Conservation (phyloP, 2,329 filamentous ascomycete species). For the Sclerotinia borealis region DNA sequence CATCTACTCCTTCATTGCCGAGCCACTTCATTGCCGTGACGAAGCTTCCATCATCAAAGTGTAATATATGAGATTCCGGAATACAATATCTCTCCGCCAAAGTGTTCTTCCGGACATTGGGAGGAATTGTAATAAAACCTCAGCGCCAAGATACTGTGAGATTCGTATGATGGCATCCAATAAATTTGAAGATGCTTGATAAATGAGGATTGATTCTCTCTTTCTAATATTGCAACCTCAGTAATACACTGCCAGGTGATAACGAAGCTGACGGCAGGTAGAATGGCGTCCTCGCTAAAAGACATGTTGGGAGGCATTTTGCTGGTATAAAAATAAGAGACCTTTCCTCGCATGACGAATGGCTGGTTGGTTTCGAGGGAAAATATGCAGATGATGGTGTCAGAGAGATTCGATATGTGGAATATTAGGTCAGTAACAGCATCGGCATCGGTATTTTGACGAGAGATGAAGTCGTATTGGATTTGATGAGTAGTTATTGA, state of each 20-base stretch:
- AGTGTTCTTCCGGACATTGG: slow-evolving; percentile 7
- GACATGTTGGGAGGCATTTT: background rate
- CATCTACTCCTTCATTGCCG: slow-evolving; percentile 27
- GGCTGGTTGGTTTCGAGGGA: background rate
- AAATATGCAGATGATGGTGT: background rate
- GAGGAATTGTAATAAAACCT: slow-evolving; percentile 26
- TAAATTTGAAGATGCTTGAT: slow-evolving; percentile 29
- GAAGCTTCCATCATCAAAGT: slow-evolving; percentile 20
- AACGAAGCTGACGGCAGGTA: slow-evolving; percentile 18
- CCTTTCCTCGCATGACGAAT: background rate
- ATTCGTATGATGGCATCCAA: slow-evolving; percentile 32
- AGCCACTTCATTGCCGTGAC: slow-evolving; percentile 18
- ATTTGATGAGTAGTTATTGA: background rate
- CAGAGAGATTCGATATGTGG: background rate
- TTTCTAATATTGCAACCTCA: slow-evolving; percentile 16
- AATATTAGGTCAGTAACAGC: background rate
- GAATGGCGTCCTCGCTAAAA: slow-evolving; percentile 27
- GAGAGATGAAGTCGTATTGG: background rate
- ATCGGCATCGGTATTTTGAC: background rate
- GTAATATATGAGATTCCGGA: slow-evolving; percentile 15
- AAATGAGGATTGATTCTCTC: slow-evolving; percentile 31
- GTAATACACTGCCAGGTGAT: slow-evolving; percentile 20
- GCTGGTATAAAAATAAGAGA: background rate
- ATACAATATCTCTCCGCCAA: slow-evolving; percentile 18
- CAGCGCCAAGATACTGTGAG: slow-evolving; percentile 26